phyloP scores from a whole-genome alignment of 2,329 filamentous ascomycete species.

The Macrophomina pseudophaseolina region DNA sequence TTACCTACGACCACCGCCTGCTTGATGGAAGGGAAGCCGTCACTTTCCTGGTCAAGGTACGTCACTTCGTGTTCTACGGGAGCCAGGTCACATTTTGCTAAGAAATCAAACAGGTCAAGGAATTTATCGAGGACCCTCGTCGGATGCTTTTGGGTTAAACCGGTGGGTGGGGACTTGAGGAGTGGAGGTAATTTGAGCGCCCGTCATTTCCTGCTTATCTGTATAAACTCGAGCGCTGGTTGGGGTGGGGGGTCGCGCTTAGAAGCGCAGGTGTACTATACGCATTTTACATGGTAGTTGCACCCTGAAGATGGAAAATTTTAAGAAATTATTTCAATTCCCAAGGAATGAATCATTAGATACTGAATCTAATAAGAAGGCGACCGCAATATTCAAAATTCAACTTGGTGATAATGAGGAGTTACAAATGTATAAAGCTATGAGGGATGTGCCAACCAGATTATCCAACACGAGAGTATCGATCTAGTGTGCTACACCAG shows the following conservation, averaged over 20 bases:
- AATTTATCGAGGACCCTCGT: conserved; percentile 93
- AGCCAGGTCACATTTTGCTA: neutral
- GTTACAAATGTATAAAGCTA: no score
- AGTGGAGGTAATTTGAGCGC: conserved; percentile 17
- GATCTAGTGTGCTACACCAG: no score
- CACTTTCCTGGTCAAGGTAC: conserved; percentile 86
- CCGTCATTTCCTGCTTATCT: conserved; percentile 11
- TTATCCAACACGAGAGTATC: no score
- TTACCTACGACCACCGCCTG: conserved; percentile 97
- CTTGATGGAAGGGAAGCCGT: conserved; percentile 94
- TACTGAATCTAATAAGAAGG: no score
- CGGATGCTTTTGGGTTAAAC: conserved; percentile 74
- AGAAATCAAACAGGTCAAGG: conserved; percentile 68
- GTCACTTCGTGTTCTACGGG: conserved; percentile 19
- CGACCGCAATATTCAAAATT: no score
- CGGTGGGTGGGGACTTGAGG: neutral
- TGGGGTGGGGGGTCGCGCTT: neutral
- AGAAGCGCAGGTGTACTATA: conserved; percentile 12
- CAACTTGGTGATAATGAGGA: no score
- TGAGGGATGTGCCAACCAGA: no score
- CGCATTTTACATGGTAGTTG: neutral
- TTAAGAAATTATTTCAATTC: neutral
- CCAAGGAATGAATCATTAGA: no score
- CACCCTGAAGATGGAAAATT: conserved; percentile 1
- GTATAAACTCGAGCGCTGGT: conserved; percentile 21